Evolutionary conservation across 306 rosid genomes (phyloP).

Genomic region (Urtica urens): DNA sequence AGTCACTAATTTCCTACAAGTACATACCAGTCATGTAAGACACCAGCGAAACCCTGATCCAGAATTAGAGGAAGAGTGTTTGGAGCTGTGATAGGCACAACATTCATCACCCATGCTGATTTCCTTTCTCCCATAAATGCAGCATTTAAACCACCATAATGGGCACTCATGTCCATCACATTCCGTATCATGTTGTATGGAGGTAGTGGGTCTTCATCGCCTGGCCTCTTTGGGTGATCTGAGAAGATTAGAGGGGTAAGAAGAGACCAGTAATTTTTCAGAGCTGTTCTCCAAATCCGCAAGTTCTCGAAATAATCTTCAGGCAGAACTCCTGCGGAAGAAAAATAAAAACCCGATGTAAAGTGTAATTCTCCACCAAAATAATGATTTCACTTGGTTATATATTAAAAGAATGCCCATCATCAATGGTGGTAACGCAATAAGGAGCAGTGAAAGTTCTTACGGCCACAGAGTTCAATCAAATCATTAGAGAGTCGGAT

Average conservation of each 20-base stretch:
- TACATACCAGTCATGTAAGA: conserved; percentile 82
- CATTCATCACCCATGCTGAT: conserved; percentile 96
- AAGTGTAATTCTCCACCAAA: no score
- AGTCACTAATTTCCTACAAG: neutral
- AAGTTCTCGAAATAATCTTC: conserved; percentile 76
- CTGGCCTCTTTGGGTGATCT: conserved; percentile 99
- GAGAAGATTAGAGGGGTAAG: conserved; percentile 96
- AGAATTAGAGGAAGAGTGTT: conserved; percentile 84
- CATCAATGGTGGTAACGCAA: no score
- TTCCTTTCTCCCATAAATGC: conserved; percentile 81
- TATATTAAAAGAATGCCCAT: no score
- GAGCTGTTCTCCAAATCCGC: conserved; percentile 62
- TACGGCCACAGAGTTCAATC: neutral
- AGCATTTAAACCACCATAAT: conserved; percentile 79
- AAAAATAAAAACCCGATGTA: no score
- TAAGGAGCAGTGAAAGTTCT: no score
- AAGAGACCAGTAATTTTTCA: conserved; percentile 79
- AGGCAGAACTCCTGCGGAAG: conserved; percentile 68
- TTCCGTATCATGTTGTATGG: conserved; percentile 96
- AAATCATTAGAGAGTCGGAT: no score
- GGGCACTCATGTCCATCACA: conserved; percentile 93
- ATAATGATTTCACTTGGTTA: no score
- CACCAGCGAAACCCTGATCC: conserved; percentile 87
- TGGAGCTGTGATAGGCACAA: conserved; percentile 62
- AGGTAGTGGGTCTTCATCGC: conserved; percentile 98